Conservation (phyloP, 176 grass and related monocot genomes). For the Zoysia japonica region DNA sequence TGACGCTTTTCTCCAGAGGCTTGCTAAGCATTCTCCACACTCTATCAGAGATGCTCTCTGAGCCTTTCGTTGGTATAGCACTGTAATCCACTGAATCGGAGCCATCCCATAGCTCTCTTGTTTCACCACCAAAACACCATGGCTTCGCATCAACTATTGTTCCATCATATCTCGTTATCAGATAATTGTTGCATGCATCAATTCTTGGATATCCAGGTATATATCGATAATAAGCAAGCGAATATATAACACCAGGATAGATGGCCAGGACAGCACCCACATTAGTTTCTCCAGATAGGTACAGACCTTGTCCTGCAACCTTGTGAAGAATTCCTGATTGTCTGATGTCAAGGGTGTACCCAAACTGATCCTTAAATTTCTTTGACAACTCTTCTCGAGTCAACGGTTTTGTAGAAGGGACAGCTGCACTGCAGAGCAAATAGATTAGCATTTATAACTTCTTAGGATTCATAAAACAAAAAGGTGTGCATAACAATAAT, state of each 20-base stretch:
- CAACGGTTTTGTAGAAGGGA: slow-evolving; percentile 63
- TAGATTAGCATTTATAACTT: slow-evolving; percentile 26
- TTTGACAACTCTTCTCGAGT: slow-evolving; percentile 61
- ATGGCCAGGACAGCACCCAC: slow-evolving; percentile 75
- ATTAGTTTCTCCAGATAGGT: slow-evolving; percentile 67
- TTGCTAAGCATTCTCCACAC: slow-evolving; percentile 85
- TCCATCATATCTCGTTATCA: slow-evolving; percentile 91
- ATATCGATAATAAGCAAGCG: slow-evolving; percentile 86
- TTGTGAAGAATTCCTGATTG: slow-evolving; percentile 83
- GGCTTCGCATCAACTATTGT: slow-evolving; percentile 85
- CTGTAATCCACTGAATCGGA: slow-evolving; percentile 39
- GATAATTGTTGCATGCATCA: slow-evolving; percentile 72
- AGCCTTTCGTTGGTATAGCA: slow-evolving; percentile 34
- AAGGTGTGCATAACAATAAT: not conserved
- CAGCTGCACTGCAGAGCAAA: slow-evolving; percentile 68
- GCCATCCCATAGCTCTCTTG: slow-evolving; percentile 80
- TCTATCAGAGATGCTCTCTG: slow-evolving; percentile 55
- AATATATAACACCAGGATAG: slow-evolving; percentile 92
- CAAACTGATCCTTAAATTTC: slow-evolving; percentile 54
- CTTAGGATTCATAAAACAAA: not conserved
- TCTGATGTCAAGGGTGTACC: slow-evolving; percentile 74
- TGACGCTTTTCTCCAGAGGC: slow-evolving; percentile 53
- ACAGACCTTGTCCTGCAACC: slow-evolving; percentile 84
- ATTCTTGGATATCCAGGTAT: slow-evolving; percentile 94
- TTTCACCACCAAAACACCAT: slow-evolving; percentile 66